These are phyloP conservation scores for Kurtzmaniella natalensis DNA, from an alignment of 1,139 yeast species.

Conservation along the genomic window DNA sequence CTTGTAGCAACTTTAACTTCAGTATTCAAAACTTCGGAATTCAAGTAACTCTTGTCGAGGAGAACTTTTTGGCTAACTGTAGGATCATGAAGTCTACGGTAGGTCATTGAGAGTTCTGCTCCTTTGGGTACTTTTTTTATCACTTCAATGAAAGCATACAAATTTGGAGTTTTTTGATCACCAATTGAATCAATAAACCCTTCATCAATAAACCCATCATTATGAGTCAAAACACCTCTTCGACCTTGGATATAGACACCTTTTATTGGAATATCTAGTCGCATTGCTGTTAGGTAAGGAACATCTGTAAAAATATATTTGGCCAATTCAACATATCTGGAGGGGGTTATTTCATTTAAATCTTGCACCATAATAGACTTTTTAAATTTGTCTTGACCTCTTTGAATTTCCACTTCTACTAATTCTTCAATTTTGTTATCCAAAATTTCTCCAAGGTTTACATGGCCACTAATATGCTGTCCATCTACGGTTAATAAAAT, in stretches of 20 bases:
- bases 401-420: constrained; percentile 59
- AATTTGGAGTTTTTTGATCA: constrained; percentile 66
- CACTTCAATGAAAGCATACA: constrained; percentile 73
- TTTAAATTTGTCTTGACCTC: constrained; percentile 43
- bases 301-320: constrained; percentile 85
- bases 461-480: constrained; percentile 60
- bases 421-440: constrained; percentile 65
- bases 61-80: no score
- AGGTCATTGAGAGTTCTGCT: constrained; percentile 64
- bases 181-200: constrained; percentile 74
- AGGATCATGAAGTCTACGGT: constrained; percentile 77
- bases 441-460: constrained; percentile 78
- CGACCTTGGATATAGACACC: constrained; percentile 88
- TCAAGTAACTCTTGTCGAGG: no score
- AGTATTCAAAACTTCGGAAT: constrained; percentile 67
- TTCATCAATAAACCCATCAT: no score
- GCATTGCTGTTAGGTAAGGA: constrained; percentile 85
- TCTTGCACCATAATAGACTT: constrained; percentile 60
- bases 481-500: constrained; percentile 72
- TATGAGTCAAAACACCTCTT: no score
- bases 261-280: constrained; percentile 74
- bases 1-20: constrained; percentile 69
- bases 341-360: constrained; percentile 79
- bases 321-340: constrained; percentile 72
- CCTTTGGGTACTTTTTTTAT: constrained; percentile 77